phyloP scores from a whole-genome alignment of 23 red algal species.

The Gracilaria vermiculophylla region DNA sequence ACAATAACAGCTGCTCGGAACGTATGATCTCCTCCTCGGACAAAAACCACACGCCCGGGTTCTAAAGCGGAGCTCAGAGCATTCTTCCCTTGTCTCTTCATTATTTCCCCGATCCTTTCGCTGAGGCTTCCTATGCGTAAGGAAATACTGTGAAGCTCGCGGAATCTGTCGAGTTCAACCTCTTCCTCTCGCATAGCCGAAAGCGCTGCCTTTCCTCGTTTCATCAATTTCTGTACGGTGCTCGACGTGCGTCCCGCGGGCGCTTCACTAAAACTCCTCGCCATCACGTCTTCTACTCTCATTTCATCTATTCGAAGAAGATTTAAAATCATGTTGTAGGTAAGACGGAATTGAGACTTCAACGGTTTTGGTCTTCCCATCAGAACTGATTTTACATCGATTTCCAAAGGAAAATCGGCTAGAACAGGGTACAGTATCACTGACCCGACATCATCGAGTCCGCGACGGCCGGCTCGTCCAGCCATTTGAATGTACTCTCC shows the following conservation, averaged over 20 bases:
- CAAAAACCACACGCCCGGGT: conserved; percentile 38
- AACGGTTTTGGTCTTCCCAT: conserved; percentile 76
- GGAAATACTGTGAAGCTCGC: conserved; percentile 31
- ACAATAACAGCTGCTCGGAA: conserved; percentile 44
- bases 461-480: conserved; percentile 92
- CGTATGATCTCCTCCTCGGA: conserved; percentile 1
- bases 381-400: conserved; percentile 78
- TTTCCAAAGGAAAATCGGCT: conserved; percentile 76
- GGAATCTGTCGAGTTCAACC: conserved; percentile 31
- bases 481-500: conserved; percentile 99
- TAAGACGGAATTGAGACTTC: conserved; percentile 86
- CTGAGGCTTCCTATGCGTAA: background rate
- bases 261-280: conserved; percentile 88
- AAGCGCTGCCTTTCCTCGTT: conserved; percentile 49
- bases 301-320: conserved; percentile 93
- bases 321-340: conserved; percentile 99
- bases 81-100: conserved; percentile 39
- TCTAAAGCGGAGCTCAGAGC: conserved; percentile 9
- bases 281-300: conserved; percentile 96
- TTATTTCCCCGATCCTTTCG: background rate
- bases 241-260: conserved; percentile 60
- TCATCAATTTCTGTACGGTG: conserved; percentile 56
- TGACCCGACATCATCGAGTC: conserved; percentile 88
- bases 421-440: conserved; percentile 74
- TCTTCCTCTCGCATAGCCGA: conserved; percentile 40